Percentiles rank a stretch among this genome's conserved stretches.
These are phyloP conservation scores for Colletotrichum scovillei DNA, from an alignment of 2,329 filamentous ascomycete species.

Conservation along the genomic window DNA sequence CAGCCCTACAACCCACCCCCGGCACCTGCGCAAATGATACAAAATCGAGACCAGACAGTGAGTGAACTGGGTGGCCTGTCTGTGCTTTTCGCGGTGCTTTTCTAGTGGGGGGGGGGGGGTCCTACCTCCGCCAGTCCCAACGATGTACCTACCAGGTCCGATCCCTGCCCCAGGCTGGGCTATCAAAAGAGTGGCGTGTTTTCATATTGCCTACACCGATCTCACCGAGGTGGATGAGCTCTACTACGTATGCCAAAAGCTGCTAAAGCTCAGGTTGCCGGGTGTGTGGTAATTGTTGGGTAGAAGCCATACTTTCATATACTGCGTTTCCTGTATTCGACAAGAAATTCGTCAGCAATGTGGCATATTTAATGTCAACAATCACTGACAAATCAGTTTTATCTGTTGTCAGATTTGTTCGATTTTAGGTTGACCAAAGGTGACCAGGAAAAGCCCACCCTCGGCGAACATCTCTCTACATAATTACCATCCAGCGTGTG, in stretches of 20 bases:
- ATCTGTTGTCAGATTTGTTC: too few species aligned
- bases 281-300: too few species aligned
- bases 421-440: too few species aligned
- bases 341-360: too few species aligned
- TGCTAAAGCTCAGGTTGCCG: too few species aligned
- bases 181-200: not conserved
- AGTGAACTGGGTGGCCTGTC: conserved; percentile 14
- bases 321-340: too few species aligned
- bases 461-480: too few species aligned
- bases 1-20: conserved; percentile 24
- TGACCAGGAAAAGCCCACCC: too few species aligned
- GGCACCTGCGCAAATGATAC: not conserved
- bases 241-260: not conserved
- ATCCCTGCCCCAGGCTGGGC: conserved; percentile 7
- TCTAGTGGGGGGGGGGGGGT: conserved; percentile 27
- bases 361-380: too few species aligned
- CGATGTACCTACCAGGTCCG: not conserved
- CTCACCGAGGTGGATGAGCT: not conserved
- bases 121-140: not conserved
- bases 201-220: not conserved
- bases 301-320: too few species aligned
- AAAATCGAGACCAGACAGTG: not conserved
- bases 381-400: too few species aligned
- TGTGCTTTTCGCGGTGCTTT: conserved; percentile 26
- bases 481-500: too few species aligned